Base-by-base conservation (phyloP, 1,284 basidiomycete species). In the Cryptococcus wingfieldii region DNA sequence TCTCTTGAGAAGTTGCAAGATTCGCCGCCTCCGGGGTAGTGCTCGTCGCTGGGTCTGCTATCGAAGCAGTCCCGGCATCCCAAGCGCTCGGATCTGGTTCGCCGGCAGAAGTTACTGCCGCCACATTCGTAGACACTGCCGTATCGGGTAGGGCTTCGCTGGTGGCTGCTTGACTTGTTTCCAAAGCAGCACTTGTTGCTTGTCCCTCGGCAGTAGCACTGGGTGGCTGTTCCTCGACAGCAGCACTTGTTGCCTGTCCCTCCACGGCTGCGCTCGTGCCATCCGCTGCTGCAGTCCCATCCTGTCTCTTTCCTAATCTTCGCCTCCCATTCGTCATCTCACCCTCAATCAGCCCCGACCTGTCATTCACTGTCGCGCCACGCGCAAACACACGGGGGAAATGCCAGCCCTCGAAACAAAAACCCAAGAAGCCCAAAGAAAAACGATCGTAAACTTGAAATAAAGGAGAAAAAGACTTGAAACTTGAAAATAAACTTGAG, bases 311-410 rank as follows among this genome's bases (percentile, higher is more conserved):
- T 34, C 39, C 31, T 25, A 12, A 46, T 28, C 43, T n/a, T 27
- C 28, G 45, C 28, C 45, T 23, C 19, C 38, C 38, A 14, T 14
- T 18, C 23, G 14, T 46, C 25, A 3, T 27, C 23, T 28, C 14
- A 39, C 34, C 13, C 31, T 31, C 12, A 6, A 47, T 16, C 13
- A 13, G 23, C n/a, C 12, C 14, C 18, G 31, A 10, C 19, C 6
- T 16, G n/a, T 9, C 47, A 45, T 44, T n/a, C 44, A 38, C 43
- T 6, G 51, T 34, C 45, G 50, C 12, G 16, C 51, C 55, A 42
- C 37, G 39, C 31, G 55, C 55, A 44, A 50, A 53, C 34, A 57
- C 39, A 19, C 23, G 18, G 2, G 51, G 41, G 19, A 10, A 31
- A 18, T 23, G 39, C 54, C 54, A 53, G 28, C 46, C 28, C 7